A percentile compares a stretch with the other conserved stretches of the same genome.
Evolutionary conservation across 208 protist species (phyloP).

Genomic region (Wallacemonas rigidus): DNA sequence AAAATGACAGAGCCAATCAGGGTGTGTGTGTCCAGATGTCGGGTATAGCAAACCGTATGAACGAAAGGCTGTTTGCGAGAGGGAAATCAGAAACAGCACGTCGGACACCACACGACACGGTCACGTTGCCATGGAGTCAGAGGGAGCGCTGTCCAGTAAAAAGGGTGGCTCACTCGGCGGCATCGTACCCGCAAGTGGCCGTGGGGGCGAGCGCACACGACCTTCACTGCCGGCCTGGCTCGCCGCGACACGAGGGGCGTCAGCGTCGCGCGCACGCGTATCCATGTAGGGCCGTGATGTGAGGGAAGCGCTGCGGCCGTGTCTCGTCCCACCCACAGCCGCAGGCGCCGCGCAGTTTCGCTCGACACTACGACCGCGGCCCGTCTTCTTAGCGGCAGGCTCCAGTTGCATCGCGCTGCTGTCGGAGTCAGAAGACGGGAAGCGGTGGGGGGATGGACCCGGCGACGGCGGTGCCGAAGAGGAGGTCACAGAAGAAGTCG

Average conservation of each 20-base stretch:
- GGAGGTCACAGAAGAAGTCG: background rate
- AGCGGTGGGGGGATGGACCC: too few species aligned
- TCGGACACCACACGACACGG: too few species aligned
- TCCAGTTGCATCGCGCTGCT: background rate
- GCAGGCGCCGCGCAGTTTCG: too few species aligned
- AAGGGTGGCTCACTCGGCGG: conserved; percentile 5
- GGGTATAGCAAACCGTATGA: too few species aligned
- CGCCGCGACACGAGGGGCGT: background rate
- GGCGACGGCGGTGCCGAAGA: background rate
- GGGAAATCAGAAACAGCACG: background rate
- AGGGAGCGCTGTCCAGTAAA: background rate
- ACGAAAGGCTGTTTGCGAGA: background rate
- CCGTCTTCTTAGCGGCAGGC: background rate
- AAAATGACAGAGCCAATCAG: background rate
- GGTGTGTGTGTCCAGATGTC: too few species aligned
- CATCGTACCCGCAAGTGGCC: background rate
- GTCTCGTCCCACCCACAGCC: too few species aligned
- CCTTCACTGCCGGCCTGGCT: background rate
- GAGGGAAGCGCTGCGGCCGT: background rate
- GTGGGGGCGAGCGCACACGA: background rate
- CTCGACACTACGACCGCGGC: background rate
- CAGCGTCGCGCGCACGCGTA: too few species aligned
- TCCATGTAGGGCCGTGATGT: background rate
- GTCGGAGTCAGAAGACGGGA: background rate
- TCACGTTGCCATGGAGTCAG: conserved; percentile 32